Conservation (phyloP, 2,329 filamentous ascomycete species). For the Phialocephala sp. region DNA sequence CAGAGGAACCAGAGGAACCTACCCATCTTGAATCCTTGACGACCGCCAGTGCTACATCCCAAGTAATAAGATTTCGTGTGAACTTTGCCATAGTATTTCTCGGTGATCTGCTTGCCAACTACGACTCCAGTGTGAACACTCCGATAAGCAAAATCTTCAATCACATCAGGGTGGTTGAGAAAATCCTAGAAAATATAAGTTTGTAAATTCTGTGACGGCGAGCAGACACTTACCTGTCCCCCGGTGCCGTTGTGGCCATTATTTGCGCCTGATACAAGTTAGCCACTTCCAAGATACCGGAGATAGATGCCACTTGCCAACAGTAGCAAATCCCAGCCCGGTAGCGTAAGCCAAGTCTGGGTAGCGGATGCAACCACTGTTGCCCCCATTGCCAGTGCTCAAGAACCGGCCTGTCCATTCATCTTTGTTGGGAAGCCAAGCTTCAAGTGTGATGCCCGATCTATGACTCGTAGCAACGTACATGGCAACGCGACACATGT, state of each 20-base stretch:
- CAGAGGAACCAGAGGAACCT: too few relatives aligned
- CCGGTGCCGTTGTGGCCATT: conserved; percentile 40
- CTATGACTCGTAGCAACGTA: conserved; percentile 28
- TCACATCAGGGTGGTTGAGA: conserved; percentile 32
- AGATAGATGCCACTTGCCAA: conserved; percentile 22
- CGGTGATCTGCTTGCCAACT: conserved; percentile 38
- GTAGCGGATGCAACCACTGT: conserved; percentile 37
- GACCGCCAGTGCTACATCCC: conserved; percentile 50
- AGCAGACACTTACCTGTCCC: conserved; percentile 24
- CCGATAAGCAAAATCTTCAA: conserved; percentile 38
- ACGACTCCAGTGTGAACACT: conserved; percentile 33
- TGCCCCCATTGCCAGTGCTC: conserved; percentile 42
- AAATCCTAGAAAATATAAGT: conserved; percentile 25
- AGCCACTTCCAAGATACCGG: neutral
- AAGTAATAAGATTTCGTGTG: conserved; percentile 47
- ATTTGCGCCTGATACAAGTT: conserved; percentile 28
- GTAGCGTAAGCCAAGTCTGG: conserved; percentile 32
- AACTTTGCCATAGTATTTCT: conserved; percentile 42
- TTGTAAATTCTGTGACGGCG: neutral
- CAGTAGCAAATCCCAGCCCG: conserved; percentile 34
- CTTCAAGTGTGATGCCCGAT: conserved; percentile 33
- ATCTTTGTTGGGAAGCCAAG: conserved; percentile 44
- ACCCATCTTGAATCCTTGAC: conserved; percentile 47
- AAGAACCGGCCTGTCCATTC: conserved; percentile 51
- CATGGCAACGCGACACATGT: conserved; percentile 33